Evolutionary conservation across 2,329 filamentous ascomycete genomes (phyloP), one percentile per base, ranked within the genome.

Genomic region (Aspergillus tubingensis): DNA sequence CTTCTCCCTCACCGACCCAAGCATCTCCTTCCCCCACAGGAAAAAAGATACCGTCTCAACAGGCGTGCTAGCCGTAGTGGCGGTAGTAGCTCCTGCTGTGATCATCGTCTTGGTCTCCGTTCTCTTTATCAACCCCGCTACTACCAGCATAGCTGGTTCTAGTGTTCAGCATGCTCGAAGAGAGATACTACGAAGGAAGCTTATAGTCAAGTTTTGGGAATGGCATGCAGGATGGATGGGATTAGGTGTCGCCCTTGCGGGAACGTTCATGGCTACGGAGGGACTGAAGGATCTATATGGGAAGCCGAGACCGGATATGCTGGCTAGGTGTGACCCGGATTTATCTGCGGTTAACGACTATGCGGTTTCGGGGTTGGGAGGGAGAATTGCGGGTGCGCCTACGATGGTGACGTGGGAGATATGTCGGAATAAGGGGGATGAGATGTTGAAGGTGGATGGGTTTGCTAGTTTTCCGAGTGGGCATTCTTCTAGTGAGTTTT

Each of bases 201-300:
- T 91, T 88, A 86, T 85, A 72, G 85, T 91, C 65, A 96, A 95
- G 78, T 75, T 96, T 1, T 97, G 94, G 92, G 93, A 97, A 75
- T 87, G 91, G 74, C 92, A 97, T 72, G 87, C 87, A 2, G 92
- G 91, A 60, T 91, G 89, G 86, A 86, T 96, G 69, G 93, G 93
- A 0, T 82, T 96, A 2, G 91, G 83, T 0, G 81, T 96, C 17
- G 86, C 90, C 2, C 80, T 92, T 8, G 86, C 88, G 2, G 82
- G 86, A 2, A 85, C 90, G 4, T 96, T 90, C 80, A 87, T 95
- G 76, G 87, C 96, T 68, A 94, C 92, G 0, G 88, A 91, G 68
- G 91, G 89, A 54, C 87, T 96, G 82, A 97, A 97, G 83, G 91
- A 85, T 57, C 67, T 89, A 2, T 83, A 86, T 63, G 87, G 87